These are phyloP conservation scores for Solanum pinnatisectum DNA, from an alignment of 257 asterid species.

Conservation along the genomic window DNA sequence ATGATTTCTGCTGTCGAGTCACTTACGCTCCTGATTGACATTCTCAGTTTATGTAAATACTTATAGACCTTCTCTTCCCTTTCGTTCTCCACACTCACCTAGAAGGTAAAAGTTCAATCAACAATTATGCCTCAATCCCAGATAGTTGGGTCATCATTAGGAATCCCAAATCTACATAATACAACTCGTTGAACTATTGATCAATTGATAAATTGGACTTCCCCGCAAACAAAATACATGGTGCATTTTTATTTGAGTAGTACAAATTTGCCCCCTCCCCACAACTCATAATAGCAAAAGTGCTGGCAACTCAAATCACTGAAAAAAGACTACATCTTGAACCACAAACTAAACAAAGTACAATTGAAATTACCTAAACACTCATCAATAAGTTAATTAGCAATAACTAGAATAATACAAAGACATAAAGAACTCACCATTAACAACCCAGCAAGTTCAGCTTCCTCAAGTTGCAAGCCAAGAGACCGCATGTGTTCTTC, in stretches of 20 bases:
- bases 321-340: background rate
- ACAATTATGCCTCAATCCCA: background rate
- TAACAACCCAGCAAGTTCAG: conserved; percentile 71
- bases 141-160: background rate
- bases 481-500: conserved; percentile 48
- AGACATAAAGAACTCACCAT: conserved; percentile 29
- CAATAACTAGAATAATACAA: background rate
- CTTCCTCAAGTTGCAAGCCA: conserved; percentile 70
- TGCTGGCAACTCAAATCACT: background rate
- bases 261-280: background rate
- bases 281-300: background rate
- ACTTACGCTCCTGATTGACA: conserved; percentile 32
- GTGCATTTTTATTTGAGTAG: background rate
- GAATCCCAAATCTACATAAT: background rate
- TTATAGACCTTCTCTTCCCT: conserved; percentile 64
- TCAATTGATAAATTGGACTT: background rate
- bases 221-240: background rate
- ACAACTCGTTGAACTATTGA: background rate
- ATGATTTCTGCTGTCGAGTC: conserved; percentile 47
- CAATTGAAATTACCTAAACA: background rate
- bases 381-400: background rate
- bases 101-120: background rate
- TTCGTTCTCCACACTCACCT: conserved; percentile 62
- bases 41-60: conserved; percentile 77
- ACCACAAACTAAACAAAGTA: background rate